Percentiles rank a stretch among this genome's conserved stretches.
These are phyloP conservation scores for maize (Zea mays) DNA, from an alignment of 176 grass and related monocot genomes.

Conservation along the genomic window Zm-B73-REFERENCE-NAM-5.0 NC_050103.1:174554501-174555000, in stretches of 20 bases:
- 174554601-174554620: background rate
- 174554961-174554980: too few species aligned
- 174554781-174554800: background rate
- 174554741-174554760: background rate
- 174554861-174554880: background rate
- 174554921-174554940: too few species aligned
- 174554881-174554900: too few species aligned
- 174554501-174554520: too few species aligned
- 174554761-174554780: background rate
- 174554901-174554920: too few species aligned
- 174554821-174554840: background rate
- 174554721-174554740: background rate
- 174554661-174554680: background rate
- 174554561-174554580: background rate
- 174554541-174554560: background rate
- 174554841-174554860: background rate
- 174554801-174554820: background rate
- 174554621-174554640: background rate
- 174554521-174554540: too few species aligned
- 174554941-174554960: too few species aligned
- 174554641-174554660: background rate
- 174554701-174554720: background rate
- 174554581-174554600: background rate
- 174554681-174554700: background rate
- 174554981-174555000: too few species aligned